A percentile compares a stretch with the other conserved stretches of the same genome.
phyloP scores from a whole-genome alignment of 164 flowering plant genomes.

The Amborella trichopoda region DNA sequence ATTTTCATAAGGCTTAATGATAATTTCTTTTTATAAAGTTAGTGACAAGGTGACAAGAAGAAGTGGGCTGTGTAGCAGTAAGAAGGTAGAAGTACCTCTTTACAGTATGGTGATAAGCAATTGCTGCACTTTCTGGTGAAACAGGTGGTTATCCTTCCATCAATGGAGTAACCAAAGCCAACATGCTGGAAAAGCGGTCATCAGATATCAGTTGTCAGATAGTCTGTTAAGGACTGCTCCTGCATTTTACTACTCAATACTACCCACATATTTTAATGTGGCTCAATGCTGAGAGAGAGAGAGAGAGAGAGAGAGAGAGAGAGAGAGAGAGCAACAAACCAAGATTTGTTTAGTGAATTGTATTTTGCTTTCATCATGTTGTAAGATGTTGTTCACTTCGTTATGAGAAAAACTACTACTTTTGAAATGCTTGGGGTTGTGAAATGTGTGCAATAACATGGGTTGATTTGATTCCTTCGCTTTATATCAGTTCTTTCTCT shows the following conservation, averaged over 20 bases:
- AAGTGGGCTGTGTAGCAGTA: too few species aligned
- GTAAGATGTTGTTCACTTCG: neutral
- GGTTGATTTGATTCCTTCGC: too few species aligned
- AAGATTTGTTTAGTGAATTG: neutral
- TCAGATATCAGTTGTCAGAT: neutral
- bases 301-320: neutral
- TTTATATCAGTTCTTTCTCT: neutral
- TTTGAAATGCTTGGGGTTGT: neutral
- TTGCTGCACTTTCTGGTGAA: constrained; percentile 57
- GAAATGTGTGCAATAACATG: neutral
- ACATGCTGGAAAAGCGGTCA: constrained; percentile 42
- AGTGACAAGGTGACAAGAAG: too few species aligned
- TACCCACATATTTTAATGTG: neutral
- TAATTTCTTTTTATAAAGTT: too few species aligned
- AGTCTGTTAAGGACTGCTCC: neutral
- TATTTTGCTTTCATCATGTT: neutral
- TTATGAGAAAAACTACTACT: neutral
- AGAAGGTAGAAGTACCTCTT: constrained; percentile 43
- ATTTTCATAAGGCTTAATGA: too few species aligned
- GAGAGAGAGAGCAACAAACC: neutral
- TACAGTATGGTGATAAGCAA: constrained; percentile 51
- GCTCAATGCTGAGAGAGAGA: neutral
- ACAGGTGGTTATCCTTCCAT: constrained; percentile 56
- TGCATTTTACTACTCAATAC: neutral
- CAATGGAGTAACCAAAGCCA: constrained; percentile 74